A percentile compares a stretch with the other conserved stretches of the same genome.
These are phyloP conservation scores for Ministeria vibrans DNA, from an alignment of 78 protist genomes.

Conservation along the genomic window DNA sequence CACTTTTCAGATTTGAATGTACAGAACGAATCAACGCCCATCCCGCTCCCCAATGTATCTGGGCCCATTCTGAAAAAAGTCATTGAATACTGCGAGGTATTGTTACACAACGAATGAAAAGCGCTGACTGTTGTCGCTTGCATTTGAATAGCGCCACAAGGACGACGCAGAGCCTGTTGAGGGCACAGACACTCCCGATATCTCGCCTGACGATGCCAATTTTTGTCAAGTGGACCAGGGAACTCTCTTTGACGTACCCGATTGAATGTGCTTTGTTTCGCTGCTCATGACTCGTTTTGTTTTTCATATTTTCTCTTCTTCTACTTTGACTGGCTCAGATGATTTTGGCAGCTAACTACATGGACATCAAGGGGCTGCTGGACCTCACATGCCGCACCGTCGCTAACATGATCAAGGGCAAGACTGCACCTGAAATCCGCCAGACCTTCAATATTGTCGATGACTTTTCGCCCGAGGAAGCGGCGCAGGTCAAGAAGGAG, in stretches of 20 bases:
- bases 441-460: conserved; percentile 79
- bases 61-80: conserved; percentile 62
- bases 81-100: conserved; percentile 67
- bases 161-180: conserved; percentile 51
- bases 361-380: conserved; percentile 90
- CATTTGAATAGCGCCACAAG: conserved; percentile 37
- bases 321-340: not conserved
- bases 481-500: conserved; percentile 59
- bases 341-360: conserved; percentile 83
- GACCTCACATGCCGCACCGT: conserved; percentile 86
- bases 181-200: conserved; percentile 42
- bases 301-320: not conserved
- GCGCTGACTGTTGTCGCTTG: not conserved
- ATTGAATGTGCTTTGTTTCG: not conserved
- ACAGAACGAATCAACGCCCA: conserved; percentile 40
- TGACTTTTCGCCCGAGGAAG: conserved; percentile 95
- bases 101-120: not conserved
- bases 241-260: conserved; percentile 67
- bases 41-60: conserved; percentile 83
- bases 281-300: not conserved
- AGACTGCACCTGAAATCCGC: conserved; percentile 91
- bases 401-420: conserved; percentile 90
- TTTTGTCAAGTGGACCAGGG: conserved; percentile 70
- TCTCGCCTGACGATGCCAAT: conserved; percentile 43
- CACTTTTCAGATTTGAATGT: conserved; percentile 5